These are phyloP conservation scores for Neofusicoccum cordaticola DNA, from an alignment of 2,329 filamentous ascomycete species.

Conservation along the genomic window DNA sequence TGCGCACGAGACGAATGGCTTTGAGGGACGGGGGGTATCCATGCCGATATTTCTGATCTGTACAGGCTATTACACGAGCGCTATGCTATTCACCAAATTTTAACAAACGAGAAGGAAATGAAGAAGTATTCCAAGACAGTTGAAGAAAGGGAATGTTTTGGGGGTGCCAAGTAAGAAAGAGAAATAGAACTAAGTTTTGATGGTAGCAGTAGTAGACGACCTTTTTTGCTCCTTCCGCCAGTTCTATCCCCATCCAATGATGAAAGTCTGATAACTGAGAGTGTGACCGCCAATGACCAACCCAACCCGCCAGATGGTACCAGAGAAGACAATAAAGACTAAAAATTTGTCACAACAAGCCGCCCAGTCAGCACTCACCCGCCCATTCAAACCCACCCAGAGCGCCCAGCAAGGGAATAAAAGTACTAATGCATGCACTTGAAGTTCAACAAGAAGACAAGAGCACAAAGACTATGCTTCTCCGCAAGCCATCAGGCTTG, in stretches of 20 bases:
- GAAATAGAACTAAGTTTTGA: neutral
- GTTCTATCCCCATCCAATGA: neutral
- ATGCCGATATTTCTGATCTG: neutral
- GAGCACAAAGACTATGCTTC: neutral
- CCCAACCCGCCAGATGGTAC: neutral
- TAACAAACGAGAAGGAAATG: neutral
- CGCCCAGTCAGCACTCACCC: neutral
- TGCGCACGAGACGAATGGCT: too few species aligned
- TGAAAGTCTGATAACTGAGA: neutral
- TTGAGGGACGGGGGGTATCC: neutral
- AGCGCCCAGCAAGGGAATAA: neutral
- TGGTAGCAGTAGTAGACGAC: neutral
- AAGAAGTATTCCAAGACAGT: neutral
- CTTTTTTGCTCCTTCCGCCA: neutral
- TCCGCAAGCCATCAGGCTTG: neutral
- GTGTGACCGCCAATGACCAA: neutral
- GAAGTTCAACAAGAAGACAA: neutral
- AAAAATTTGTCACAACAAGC: neutral
- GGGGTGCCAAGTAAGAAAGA: neutral
- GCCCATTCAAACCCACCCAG: neutral
- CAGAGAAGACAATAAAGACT: neutral
- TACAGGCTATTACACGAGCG: neutral
- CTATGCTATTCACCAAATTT: neutral
- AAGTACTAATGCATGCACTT: slow-evolving; percentile 6
- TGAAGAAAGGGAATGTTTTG: neutral